These are phyloP conservation scores for Alloteropsis semialata DNA, from an alignment of 176 grass and related monocot genomes.

Conservation along the genomic window DNA sequence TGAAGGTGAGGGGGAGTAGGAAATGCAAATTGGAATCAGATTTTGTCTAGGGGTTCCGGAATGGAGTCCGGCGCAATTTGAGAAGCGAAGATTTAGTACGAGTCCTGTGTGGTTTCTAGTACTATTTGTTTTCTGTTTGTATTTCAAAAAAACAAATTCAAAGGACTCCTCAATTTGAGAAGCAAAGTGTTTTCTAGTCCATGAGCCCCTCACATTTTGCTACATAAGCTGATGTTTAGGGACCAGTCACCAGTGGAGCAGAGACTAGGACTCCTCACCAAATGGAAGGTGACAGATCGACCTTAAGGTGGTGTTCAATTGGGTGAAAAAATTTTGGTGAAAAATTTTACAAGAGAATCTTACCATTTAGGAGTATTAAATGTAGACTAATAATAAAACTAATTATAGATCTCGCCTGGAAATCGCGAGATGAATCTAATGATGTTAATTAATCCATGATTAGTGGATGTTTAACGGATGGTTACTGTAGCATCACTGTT, in stretches of 20 bases:
- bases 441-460: no score
- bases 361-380: no score
- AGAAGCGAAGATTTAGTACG: not conserved
- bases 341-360: no score
- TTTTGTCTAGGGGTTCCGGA: not conserved
- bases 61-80: not conserved
- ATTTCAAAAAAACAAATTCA: no score
- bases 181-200: not conserved
- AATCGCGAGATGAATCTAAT: no score
- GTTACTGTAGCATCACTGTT: no score
- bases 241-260: not conserved
- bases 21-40: not conserved
- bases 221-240: not conserved
- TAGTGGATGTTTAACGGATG: no score
- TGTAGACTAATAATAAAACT: no score
- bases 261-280: not conserved
- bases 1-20: not conserved
- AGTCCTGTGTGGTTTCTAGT: not conserved
- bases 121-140: no score
- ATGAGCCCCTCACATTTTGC: not conserved
- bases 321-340: no score
- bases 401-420: no score
- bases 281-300: not conserved
- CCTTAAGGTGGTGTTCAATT: no score
- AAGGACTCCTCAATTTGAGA: not conserved